Conservation (phyloP, 2,329 filamentous ascomycete genomes). For the Xylaria sp. region DNA sequence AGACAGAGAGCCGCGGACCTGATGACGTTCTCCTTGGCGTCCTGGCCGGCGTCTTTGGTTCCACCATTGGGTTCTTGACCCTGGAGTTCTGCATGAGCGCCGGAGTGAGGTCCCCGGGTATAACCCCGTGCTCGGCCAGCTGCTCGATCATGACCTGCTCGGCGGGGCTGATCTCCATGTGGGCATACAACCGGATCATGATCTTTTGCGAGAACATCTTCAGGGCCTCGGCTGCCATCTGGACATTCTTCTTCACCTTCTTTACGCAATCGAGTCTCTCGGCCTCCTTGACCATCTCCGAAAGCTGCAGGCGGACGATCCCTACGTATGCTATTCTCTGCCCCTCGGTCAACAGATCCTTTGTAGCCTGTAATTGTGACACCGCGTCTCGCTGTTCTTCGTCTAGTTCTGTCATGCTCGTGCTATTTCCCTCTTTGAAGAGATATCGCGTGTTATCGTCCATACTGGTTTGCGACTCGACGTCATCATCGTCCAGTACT, state of each 20-base stretch:
- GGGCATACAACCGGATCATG: slow-evolving; percentile 90
- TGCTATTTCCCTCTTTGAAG: slow-evolving; percentile 73
- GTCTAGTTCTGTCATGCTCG: slow-evolving; percentile 65
- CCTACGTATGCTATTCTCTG: slow-evolving; percentile 97
- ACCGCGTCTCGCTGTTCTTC: slow-evolving; percentile 85
- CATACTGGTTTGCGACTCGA: slow-evolving; percentile 90
- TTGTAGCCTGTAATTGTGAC: slow-evolving; percentile 92
- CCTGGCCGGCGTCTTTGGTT: slow-evolving; percentile 25
- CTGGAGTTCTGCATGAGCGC: slow-evolving; percentile 88
- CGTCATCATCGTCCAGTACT: slow-evolving; percentile 94
- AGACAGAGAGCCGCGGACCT: slow-evolving; percentile 35
- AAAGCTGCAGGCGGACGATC: slow-evolving; percentile 78
- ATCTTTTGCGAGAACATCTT: slow-evolving; percentile 98
- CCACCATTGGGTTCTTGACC: slow-evolving; percentile 87
- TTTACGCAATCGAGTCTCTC: slow-evolving; percentile 64
- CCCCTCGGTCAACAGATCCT: slow-evolving; percentile 90
- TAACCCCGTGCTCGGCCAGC: slow-evolving; percentile 86
- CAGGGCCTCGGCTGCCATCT: slow-evolving; percentile 72
- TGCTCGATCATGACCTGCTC: slow-evolving; percentile 99
- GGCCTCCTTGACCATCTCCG: slow-evolving; percentile 72
- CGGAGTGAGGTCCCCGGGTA: slow-evolving; percentile 80
- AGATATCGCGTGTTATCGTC: slow-evolving; percentile 97
- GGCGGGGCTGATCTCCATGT: slow-evolving; percentile 91
- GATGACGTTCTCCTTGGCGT: slow-evolving; percentile 29
- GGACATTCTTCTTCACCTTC: slow-evolving; percentile 71